phyloP scores from a whole-genome alignment of 768 basidiomycete species.

The Pleurotus eryngii region DNA sequence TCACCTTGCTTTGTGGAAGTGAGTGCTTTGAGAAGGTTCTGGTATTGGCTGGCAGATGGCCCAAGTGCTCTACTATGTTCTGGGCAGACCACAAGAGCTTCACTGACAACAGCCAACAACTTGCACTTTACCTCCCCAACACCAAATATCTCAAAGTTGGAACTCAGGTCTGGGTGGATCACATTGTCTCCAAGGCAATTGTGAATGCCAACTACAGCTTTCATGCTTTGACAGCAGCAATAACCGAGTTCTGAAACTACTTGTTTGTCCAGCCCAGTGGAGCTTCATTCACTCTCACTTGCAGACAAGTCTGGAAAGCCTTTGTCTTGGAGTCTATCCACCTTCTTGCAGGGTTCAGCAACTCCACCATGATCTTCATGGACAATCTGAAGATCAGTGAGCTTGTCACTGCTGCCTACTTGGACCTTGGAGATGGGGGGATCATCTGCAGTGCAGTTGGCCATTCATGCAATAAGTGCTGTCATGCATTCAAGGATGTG shows the following conservation, averaged over 20 bases:
- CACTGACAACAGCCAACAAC: neutral
- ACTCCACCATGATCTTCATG: slow-evolving; percentile 3
- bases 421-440: slow-evolving; percentile 3
- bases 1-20: no score
- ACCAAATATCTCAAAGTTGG: slow-evolving; percentile 14
- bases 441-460: slow-evolving; percentile 2
- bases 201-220: neutral
- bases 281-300: slow-evolving; percentile 1
- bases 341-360: neutral
- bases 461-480: no score
- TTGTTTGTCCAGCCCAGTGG: neutral
- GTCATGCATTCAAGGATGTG: no score
- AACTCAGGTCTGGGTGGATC: slow-evolving; percentile 12
- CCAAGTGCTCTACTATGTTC: neutral
- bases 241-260: no score
- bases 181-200: slow-evolving; percentile 12
- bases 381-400: slow-evolving; percentile 6
- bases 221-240: no score
- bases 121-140: slow-evolving; percentile 7
- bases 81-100: slow-evolving; percentile 17
- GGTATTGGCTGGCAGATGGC: no score
- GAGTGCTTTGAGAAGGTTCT: no score
- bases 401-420: slow-evolving; percentile 2
- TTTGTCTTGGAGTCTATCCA: slow-evolving; percentile 19
- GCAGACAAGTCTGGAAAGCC: slow-evolving; percentile 15